Base-by-base conservation (phyloP, 345 rosid genomes). In the Cardamine resedifolia region DNA sequence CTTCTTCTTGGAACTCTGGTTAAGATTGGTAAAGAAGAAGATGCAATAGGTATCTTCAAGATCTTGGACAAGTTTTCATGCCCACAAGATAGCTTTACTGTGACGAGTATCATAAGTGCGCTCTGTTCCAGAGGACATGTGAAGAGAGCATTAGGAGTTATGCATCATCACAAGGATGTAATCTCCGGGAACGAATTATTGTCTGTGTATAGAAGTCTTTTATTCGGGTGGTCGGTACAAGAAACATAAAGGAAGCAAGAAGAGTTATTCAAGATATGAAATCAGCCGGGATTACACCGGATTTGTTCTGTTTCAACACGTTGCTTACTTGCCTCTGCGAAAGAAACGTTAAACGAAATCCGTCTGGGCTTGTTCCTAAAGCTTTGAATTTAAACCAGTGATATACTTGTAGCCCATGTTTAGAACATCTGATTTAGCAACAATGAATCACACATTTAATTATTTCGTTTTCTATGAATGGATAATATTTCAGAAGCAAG, bases 21-120 rank as follows among this genome's bases (percentile, higher is more conserved):
- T 78, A 85, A 82, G 69, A 52, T 86, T 48, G 90, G 92, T 71
- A 87, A 80, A 63, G 91, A 93, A 74, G 97, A 87, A 2, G 92
- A 90, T 57, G 97, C 98, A 9, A 79, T 86, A 79, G 94, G 96
- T 16, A 79, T 93, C 68, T 93, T 88, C 81, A 93, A 89, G 88
- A 89, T 86, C 72, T 81, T 93, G 78, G 84, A 89, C 51, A 90
- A 86, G 82, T 87, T 88, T 79, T 84, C 82, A 6, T 93, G 97
- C 73, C 77, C 82, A 0, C 89, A 65, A 77, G 93, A 90, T 72
- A 8, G 84, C 67, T 81, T 55, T 38, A 78, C 86, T 0, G 85
- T 93, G 47, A 69, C 80, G 38, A 84, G 94, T 56, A 83, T 88
- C 16, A 83, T 88, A 26, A 78, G 58, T 57, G 88, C 97, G n/a